Conservation (phyloP, 1,284 basidiomycete genomes). For the Tetrapyrgos nigripes region DNA sequence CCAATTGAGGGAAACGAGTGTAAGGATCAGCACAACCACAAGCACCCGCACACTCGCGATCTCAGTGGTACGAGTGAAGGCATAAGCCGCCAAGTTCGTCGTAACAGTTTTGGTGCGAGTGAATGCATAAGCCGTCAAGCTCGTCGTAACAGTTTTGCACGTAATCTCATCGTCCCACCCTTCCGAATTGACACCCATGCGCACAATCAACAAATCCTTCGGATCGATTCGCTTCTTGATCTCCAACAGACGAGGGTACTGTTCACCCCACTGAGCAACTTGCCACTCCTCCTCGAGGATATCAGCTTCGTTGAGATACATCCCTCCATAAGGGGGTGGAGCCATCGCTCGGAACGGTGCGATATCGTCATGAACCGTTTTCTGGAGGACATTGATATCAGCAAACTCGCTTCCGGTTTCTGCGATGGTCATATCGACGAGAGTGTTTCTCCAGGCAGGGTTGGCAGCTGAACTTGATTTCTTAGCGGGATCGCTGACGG, state of each 20-base stretch:
- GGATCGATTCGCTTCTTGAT: too few species aligned
- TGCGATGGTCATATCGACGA: constrained; percentile 6
- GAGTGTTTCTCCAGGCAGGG: constrained; percentile 11
- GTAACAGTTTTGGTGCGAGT: too few species aligned
- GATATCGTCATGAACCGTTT: neutral
- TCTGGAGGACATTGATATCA: too few species aligned
- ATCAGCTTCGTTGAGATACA: constrained; percentile 13
- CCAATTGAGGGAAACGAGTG: too few species aligned
- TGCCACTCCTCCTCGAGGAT: constrained; percentile 6
- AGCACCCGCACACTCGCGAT: too few species aligned
- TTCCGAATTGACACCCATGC: constrained; percentile 10
- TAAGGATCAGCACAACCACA: too few species aligned
- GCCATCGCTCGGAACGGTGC: constrained; percentile 5
- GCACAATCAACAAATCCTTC: too few species aligned
- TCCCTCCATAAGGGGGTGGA: constrained; percentile 6
- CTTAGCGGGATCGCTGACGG: neutral
- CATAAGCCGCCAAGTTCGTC: too few species aligned
- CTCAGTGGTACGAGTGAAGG: too few species aligned
- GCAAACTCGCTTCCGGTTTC: too few species aligned
- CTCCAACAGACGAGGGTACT: too few species aligned
- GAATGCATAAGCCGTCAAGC: too few species aligned
- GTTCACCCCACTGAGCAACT: constrained; percentile 3
- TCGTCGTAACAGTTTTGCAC: constrained; percentile 4
- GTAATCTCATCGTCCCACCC: constrained; percentile 8
- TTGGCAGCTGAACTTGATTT: neutral